Conservation (phyloP, 371 early-diverging fungal genomes). For the Mucor circinelloides region DNA sequence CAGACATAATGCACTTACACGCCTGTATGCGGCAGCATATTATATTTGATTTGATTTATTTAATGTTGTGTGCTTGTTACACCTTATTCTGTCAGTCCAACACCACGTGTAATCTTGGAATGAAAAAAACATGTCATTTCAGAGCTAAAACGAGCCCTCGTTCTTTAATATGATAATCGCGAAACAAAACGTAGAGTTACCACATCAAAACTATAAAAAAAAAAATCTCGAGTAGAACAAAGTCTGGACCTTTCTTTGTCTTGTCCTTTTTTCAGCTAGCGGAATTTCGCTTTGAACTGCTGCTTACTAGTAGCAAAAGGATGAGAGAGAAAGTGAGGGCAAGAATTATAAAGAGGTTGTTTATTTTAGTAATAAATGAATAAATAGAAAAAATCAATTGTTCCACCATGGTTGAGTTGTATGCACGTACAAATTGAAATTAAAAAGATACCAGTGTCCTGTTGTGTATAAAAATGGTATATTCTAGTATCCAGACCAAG, state of each 20-base stretch:
- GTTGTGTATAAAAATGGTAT: neutral
- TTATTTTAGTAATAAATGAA: neutral
- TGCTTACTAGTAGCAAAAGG: neutral
- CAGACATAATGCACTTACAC: too few species aligned
- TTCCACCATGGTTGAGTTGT: neutral
- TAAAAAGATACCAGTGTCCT: neutral
- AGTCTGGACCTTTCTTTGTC: neutral
- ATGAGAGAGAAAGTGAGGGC: neutral
- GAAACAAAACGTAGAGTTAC: neutral
- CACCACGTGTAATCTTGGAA: slow-evolving; percentile 1
- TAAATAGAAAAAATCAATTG: neutral
- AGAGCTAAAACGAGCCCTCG: neutral
- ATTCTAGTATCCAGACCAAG: slow-evolving; percentile 32
- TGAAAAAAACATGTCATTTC: neutral
- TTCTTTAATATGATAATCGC: neutral
- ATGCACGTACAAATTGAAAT: neutral
- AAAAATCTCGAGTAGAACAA: neutral
- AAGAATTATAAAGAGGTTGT: neutral
- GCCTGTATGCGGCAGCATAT: neutral
- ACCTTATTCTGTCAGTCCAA: neutral
- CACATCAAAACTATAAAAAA: too few species aligned
- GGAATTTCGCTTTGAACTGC: too few species aligned
- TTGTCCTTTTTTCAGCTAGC: neutral
- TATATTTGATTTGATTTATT: neutral
- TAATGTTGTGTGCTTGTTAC: slow-evolving; percentile 1